Conservation (phyloP, 73 alveolate species). For the Paramecium sonneborni region DNA sequence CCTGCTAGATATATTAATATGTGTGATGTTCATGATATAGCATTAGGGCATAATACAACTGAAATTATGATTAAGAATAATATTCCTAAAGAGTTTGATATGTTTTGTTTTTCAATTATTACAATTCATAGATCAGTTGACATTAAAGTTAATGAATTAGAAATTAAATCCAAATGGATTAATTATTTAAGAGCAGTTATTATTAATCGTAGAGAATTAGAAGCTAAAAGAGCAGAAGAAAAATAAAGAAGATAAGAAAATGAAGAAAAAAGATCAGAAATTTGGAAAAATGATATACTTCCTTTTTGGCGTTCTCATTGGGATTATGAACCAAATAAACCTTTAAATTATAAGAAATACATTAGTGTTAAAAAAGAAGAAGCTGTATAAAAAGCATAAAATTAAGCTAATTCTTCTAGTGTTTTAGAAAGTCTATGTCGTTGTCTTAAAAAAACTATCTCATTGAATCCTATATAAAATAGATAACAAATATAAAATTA, state of each 20-base stretch:
- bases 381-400: constrained; percentile 32
- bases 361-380: constrained; percentile 44
- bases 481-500: not conserved
- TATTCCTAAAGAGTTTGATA: constrained; percentile 77
- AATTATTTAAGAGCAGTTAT: constrained; percentile 67
- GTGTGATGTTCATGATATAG: constrained; percentile 67
- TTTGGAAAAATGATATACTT: constrained; percentile 70
- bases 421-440: constrained; percentile 42
- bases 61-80: constrained; percentile 69
- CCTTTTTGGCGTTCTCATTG: constrained; percentile 61
- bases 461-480: not conserved
- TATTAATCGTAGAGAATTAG: constrained; percentile 50
- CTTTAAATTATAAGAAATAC: constrained; percentile 49
- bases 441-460: constrained; percentile 33
- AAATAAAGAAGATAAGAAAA: constrained; percentile 53
- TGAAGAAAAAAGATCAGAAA: constrained; percentile 60
- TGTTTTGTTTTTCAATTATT: constrained; percentile 71
- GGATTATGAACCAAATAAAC: constrained; percentile 53
- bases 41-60: constrained; percentile 73
- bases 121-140: constrained; percentile 73
- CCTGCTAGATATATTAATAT: constrained; percentile 47
- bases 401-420: not conserved
- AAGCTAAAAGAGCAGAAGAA: constrained; percentile 55
- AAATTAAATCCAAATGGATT: constrained; percentile 76
- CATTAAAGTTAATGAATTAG: constrained; percentile 63